phyloP scores from a whole-genome alignment of 1,139 yeast species.

The Saccharomyces hybrid region DNA sequence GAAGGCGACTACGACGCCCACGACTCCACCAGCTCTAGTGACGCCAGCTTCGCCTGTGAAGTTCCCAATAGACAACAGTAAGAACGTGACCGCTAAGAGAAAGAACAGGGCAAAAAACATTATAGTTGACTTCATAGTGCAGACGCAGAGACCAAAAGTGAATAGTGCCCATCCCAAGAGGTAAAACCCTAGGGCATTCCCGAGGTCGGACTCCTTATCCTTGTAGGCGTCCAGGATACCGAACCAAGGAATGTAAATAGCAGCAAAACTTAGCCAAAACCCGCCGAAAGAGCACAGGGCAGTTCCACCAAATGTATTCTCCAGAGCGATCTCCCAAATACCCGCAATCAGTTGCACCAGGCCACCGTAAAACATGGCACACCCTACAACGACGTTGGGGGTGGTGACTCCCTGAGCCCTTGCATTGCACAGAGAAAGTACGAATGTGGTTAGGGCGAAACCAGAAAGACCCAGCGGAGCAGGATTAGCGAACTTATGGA shows the following conservation, averaged over 20 bases:
- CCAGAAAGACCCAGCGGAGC: constrained; percentile 63
- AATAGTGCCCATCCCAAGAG: constrained; percentile 62
- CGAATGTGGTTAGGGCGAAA: constrained; percentile 63
- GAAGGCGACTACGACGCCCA: constrained; percentile 59
- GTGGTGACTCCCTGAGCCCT: constrained; percentile 43
- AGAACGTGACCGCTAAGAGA: constrained; percentile 52
- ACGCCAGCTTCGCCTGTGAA: constrained; percentile 37
- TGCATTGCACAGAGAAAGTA: constrained; percentile 46
- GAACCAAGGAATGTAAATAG: constrained; percentile 53
- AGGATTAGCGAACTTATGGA: constrained; percentile 47
- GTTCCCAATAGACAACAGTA: constrained; percentile 58
- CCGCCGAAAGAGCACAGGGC: constrained; percentile 67
- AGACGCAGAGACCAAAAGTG: constrained; percentile 50
- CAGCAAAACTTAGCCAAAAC: constrained; percentile 63
- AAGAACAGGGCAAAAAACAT: constrained; percentile 58
- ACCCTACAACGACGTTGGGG: constrained; percentile 56
- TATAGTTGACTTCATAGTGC: constrained; percentile 62
- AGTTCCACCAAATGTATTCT: constrained; percentile 69
- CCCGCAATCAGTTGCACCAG: constrained; percentile 63
- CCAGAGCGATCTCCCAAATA: constrained; percentile 51
- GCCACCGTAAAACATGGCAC: constrained; percentile 85
- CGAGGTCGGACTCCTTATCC: constrained; percentile 32
- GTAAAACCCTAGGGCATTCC: constrained; percentile 51
- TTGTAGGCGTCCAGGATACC: constrained; percentile 49
- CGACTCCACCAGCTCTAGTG: constrained; percentile 56